Percentiles rank a stretch among this genome's conserved stretches.
phyloP scores from a whole-genome alignment of 352 stramenopile genomes.

The Phytophthora cajani region DNA sequence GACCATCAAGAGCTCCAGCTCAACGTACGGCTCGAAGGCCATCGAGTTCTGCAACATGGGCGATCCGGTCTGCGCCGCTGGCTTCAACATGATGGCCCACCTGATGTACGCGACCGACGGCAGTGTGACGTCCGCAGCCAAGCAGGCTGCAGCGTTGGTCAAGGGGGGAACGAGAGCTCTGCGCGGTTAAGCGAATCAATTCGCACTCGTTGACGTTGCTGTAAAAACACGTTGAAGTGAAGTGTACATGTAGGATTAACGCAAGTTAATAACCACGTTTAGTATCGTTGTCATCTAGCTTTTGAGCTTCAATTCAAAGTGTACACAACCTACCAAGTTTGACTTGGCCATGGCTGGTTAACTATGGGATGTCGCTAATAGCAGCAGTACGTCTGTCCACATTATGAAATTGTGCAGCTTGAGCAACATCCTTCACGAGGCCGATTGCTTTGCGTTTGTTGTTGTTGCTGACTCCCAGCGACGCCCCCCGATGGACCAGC shows the following conservation, averaged over 20 bases:
- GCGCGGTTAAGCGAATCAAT: constrained; percentile 8
- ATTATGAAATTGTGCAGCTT: constrained; percentile 50
- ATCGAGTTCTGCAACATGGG: constrained; percentile 42
- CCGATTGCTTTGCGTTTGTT: constrained; percentile 23
- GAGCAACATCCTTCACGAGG: constrained; percentile 45
- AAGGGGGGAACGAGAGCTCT: constrained; percentile 18
- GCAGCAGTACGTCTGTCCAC: not conserved
- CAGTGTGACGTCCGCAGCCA: constrained; percentile 30
- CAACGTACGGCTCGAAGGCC: constrained; percentile 35
- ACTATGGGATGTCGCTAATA: too few relatives aligned
- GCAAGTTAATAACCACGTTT: too few relatives aligned
- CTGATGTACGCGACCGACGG: constrained; percentile 37
- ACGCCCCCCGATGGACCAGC: constrained; percentile 1
- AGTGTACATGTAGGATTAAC: not conserved
- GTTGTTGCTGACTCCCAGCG: constrained; percentile 19
- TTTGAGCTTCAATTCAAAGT: too few relatives aligned
- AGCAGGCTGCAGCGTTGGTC: constrained; percentile 33
- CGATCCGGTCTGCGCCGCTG: constrained; percentile 38
- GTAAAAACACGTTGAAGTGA: not conserved
- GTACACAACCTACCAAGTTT: too few relatives aligned
- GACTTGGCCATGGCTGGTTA: too few relatives aligned
- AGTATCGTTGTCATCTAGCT: too few relatives aligned
- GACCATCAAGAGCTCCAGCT: constrained; percentile 36
- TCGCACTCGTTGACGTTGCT: not conserved
- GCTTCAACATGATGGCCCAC: constrained; percentile 44